A percentile compares a stretch with the other conserved stretches of the same genome.
Evolutionary conservation across 345 rosid species (phyloP).

Genomic region (Arabis hirsuta): DNA sequence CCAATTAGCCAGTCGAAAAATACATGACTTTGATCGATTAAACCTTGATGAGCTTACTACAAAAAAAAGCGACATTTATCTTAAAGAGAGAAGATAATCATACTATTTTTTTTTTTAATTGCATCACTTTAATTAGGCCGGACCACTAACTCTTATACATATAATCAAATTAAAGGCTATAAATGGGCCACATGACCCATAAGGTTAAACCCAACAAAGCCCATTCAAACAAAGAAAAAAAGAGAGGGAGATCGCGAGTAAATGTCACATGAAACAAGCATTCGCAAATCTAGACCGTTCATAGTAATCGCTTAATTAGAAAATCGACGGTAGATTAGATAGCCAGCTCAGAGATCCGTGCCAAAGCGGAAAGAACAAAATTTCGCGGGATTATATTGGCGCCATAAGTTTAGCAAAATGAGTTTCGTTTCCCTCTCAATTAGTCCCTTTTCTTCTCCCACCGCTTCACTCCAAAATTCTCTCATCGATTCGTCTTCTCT

Average conservation of each 20-base stretch:
- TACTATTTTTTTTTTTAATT: no score
- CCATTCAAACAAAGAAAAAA: neutral
- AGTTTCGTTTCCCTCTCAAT: conserved; percentile 41
- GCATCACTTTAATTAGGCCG: neutral
- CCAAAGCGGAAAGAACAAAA: neutral
- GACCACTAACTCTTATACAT: neutral
- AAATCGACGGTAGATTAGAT: neutral
- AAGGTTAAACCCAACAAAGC: neutral
- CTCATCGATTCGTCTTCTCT: conserved; percentile 9
- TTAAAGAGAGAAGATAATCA: no score
- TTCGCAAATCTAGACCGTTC: conserved; percentile 15
- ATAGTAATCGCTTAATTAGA: neutral
- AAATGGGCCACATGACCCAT: neutral
- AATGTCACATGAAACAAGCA: neutral
- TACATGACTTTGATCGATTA: no score
- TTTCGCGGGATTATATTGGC: conserved; percentile 34
- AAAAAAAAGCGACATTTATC: no score
- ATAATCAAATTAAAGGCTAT: no score
- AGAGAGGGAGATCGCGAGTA: neutral
- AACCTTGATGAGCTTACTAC: no score
- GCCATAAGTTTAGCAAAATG: conserved; percentile 1
- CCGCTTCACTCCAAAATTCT: neutral
- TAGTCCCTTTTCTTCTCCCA: conserved; percentile 30
- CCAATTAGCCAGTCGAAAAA: no score
- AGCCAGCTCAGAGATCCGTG: conserved; percentile 31